Evolutionary conservation across 2,329 filamentous ascomycete genomes (phyloP).

Genomic region (Penicillium sp.): DNA sequence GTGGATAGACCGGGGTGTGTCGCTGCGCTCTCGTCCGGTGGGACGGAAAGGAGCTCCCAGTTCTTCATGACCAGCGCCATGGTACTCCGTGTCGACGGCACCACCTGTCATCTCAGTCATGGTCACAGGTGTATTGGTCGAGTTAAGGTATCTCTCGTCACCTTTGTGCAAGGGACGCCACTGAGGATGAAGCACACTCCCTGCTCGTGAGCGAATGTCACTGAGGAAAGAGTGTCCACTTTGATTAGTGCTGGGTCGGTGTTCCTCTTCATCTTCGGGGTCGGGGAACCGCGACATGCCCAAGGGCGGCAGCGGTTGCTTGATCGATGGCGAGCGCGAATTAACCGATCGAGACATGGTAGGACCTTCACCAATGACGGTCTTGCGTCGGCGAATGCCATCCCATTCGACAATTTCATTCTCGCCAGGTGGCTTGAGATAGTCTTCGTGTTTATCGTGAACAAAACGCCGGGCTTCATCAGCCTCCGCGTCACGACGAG

Average conservation of each 20-base stretch:
- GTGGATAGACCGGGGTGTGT: constrained; percentile 42
- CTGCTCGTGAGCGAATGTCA: constrained; percentile 39
- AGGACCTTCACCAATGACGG: constrained; percentile 49
- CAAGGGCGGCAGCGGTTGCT: constrained; percentile 68
- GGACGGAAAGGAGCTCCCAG: constrained; percentile 25
- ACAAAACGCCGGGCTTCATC: constrained; percentile 75
- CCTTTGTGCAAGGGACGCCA: constrained; percentile 34
- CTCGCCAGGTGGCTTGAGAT: constrained; percentile 73
- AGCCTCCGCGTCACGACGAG: constrained; percentile 73
- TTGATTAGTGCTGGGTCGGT: constrained; percentile 29
- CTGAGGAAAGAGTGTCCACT: constrained; percentile 38
- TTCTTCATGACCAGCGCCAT: constrained; percentile 23
- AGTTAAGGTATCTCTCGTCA: constrained; percentile 34
- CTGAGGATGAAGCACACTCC: constrained; percentile 36
- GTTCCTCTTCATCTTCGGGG: constrained; percentile 53
- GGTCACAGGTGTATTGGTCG: constrained; percentile 61
- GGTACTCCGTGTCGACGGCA: constrained; percentile 42
- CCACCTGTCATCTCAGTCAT: constrained; percentile 61
- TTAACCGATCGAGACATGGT: constrained; percentile 43
- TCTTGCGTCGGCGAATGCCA: constrained; percentile 73
- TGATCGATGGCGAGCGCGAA: constrained; percentile 36
- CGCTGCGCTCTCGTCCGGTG: constrained; percentile 24
- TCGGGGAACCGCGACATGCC: constrained; percentile 85
- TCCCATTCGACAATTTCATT: constrained; percentile 87
- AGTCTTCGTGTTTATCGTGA: constrained; percentile 70